These are phyloP conservation scores for Wickerhamomyces tratensis DNA, from an alignment of 805 yeast genomes.

Conservation along the genomic window DNA sequence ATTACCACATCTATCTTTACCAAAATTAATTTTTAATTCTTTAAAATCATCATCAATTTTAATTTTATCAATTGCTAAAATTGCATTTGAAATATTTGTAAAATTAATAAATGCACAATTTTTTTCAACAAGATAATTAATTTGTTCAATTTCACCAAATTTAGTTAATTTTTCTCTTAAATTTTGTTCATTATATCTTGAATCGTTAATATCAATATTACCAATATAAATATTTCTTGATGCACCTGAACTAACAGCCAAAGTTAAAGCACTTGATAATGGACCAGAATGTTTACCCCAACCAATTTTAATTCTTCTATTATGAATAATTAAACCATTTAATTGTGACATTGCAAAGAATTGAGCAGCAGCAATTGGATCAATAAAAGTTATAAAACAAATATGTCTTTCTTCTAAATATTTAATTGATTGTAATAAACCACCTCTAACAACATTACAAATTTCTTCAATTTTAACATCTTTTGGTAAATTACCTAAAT, in stretches of 20 bases:
- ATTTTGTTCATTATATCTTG: constrained; percentile 40
- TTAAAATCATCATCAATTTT: constrained; percentile 63
- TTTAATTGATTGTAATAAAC: constrained; percentile 76
- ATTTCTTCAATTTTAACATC: constrained; percentile 86
- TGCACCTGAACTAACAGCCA: constrained; percentile 91
- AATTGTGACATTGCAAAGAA: constrained; percentile 90
- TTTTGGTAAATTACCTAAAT: constrained; percentile 82
- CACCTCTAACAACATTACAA: constrained; percentile 95
- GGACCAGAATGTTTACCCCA: constrained; percentile 99
- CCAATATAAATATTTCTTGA: constrained; percentile 91
- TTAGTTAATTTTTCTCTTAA: constrained; percentile 65
- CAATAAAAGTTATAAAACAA: constrained; percentile 91
- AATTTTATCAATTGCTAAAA: constrained; percentile 86
- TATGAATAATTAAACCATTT: constrained; percentile 81
- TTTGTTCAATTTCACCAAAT: constrained; percentile 93
- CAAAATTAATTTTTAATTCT: constrained; percentile 76
- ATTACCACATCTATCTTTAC: constrained; percentile 93
- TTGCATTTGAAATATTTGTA: constrained; percentile 84
- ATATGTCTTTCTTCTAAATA: constrained; percentile 79
- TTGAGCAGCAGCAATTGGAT: constrained; percentile 96
- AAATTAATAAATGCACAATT: constrained; percentile 89
- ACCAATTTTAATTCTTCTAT: constrained; percentile 81
- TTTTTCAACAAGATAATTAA: constrained; percentile 75
- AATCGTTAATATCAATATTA: constrained; percentile 34
- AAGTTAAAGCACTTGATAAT: constrained; percentile 71